A percentile compares a stretch with the other conserved stretches of the same genome.
These are phyloP conservation scores for Ganoderma multipileum DNA, from an alignment of 1,284 basidiomycete species.

Conservation along the genomic window DNA sequence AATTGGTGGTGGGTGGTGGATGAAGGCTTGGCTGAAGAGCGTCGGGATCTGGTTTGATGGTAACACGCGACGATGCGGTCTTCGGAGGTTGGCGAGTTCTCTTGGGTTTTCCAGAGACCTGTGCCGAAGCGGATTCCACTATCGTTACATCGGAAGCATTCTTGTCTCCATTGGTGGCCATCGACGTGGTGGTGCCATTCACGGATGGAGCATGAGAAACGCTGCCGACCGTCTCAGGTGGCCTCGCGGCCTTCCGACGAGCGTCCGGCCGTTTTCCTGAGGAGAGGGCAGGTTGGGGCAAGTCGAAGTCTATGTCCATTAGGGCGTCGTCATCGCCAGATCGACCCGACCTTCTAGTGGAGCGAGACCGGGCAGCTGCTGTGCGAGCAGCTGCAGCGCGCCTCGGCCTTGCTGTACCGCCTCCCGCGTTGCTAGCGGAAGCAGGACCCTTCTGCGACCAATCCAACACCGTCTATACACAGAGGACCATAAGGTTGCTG, in stretches of 20 bases:
- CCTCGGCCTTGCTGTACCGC: slow-evolving; percentile 15
- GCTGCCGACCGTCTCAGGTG: slow-evolving; percentile 9
- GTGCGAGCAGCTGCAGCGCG: slow-evolving; percentile 19
- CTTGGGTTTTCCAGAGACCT: slow-evolving; percentile 18
- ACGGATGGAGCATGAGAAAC: not conserved
- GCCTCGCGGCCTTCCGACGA: slow-evolving; percentile 27
- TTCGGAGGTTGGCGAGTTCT: slow-evolving; percentile 25
- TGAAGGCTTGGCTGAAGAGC: slow-evolving; percentile 1
- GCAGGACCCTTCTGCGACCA: not conserved
- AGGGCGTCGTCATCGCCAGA: slow-evolving; percentile 20
- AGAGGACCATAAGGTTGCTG: not conserved
- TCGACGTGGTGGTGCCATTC: not conserved
- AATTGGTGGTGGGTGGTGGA: slow-evolving; percentile 2
- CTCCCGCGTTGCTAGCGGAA: slow-evolving; percentile 12
- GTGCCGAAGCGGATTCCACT: slow-evolving; percentile 9
- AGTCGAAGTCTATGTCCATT: slow-evolving; percentile 25
- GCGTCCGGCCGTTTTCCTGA: slow-evolving; percentile 29
- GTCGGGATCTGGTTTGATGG: slow-evolving; percentile 18
- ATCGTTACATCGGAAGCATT: slow-evolving; percentile 5
- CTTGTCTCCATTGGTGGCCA: slow-evolving; percentile 4
- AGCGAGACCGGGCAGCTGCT: slow-evolving; percentile 14
- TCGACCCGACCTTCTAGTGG: slow-evolving; percentile 18
- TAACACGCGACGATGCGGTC: not conserved
- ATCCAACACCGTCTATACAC: not conserved
- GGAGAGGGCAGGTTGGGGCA: slow-evolving; percentile 19